Percentiles rank a stretch among this genome's conserved stretches.
Evolutionary conservation across 1,284 basidiomycete species (phyloP).

Genomic region (Cystobasidium slooffiae): DNA sequence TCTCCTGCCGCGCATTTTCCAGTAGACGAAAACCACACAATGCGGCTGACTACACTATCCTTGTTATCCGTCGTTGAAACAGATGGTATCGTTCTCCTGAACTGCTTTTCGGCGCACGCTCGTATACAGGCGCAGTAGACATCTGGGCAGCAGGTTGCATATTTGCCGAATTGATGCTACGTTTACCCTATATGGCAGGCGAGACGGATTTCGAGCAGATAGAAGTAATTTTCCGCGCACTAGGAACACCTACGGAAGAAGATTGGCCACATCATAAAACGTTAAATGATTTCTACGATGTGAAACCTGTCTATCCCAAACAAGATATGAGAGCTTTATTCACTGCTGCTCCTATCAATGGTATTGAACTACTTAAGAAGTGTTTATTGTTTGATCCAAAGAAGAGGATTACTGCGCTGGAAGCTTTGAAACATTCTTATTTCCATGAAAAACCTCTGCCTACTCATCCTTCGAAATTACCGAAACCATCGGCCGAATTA

Average conservation of each 20-base stretch:
- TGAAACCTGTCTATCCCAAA: constrained; percentile 76
- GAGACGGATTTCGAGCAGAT: constrained; percentile 96
- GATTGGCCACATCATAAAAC: constrained; percentile 95
- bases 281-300: constrained; percentile 83
- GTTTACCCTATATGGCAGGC: constrained; percentile 89
- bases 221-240: constrained; percentile 88
- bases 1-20: not conserved
- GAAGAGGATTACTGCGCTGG: constrained; percentile 76
- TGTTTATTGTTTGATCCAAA: constrained; percentile 85
- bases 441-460: constrained; percentile 65
- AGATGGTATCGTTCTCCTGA: constrained; percentile 99
- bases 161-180: constrained; percentile 91
- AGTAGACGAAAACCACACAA: not conserved
- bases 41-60: not conserved
- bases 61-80: not conserved
- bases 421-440: constrained; percentile 62
- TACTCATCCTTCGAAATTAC: constrained; percentile 77
- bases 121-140: constrained; percentile 86
- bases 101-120: constrained; percentile 81
- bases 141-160: constrained; percentile 96
- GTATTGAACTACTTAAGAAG: constrained; percentile 78
- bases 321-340: constrained; percentile 82
- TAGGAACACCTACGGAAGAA: constrained; percentile 92
- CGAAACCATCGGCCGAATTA: constrained; percentile 68
- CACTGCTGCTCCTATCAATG: constrained; percentile 84